Base-by-base conservation (phyloP, 805 yeast species). In the Pichia paraexigua region DNA sequence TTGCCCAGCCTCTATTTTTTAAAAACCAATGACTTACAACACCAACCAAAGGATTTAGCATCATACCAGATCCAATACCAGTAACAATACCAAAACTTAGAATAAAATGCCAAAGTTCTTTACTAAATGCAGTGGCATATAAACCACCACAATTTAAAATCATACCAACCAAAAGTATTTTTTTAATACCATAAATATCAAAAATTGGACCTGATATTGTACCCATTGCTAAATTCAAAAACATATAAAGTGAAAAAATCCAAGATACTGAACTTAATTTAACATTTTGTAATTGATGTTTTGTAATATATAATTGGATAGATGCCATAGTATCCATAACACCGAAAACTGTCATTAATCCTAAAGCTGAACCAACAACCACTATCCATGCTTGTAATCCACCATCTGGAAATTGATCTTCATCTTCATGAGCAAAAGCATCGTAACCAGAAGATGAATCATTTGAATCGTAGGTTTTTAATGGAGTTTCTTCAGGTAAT, bases 21-120 rank as follows among this genome's bases (percentile, higher is more conserved):
- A 71, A 66, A 62, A 84, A 85, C 83, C 87, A 85, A 53, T 85
- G 87, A 25, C 82, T 78, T 0, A 82, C 74, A 22, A 80, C 82
- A 15, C 86, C 78, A 6, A 84, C 72, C 42, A 81, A 65, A 0
- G 90, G 89, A 8, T 83, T 75, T 64, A 80, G 73, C 44, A 82
- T 72, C 37, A 83, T 63, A 2, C 86, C 85, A 39, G 78, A 73
- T 0, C 87, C 88, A 7, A 77, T 56, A 6, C 89, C 90, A 45
- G 76, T 67, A 20, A 76, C 70, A 4, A 83, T 59, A 5, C 82
- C 79, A 62, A 84, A 80, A 28, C 84, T 71, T 21, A 84, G 62
- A 20, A 85, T 72, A 58, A 85, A 85, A 51, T 84, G 87, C 71
- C 78, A 82, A 6, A 80, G 71, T 11, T 73, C 60, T 1, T 67